Conservation (phyloP, 345 rosid species). For the Gynandropsis gynandra region DNA sequence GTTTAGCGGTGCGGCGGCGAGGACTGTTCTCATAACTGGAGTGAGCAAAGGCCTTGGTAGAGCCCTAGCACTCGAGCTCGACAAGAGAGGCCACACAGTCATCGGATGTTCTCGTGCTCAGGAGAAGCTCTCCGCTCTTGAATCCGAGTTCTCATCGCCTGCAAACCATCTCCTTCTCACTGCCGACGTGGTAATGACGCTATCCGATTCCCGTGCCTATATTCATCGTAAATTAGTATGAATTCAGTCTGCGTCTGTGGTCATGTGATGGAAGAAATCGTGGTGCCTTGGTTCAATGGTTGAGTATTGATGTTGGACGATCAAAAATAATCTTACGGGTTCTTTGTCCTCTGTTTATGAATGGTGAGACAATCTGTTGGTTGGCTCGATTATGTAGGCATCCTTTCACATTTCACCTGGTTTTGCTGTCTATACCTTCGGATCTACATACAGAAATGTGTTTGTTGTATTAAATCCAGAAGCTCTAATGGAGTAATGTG, state of each 20-base stretch:
- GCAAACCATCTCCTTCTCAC: slow-evolving; percentile 62
- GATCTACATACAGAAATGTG: neutral
- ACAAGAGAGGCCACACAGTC: slow-evolving; percentile 76
- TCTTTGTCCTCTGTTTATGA: neutral
- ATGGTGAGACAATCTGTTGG: neutral
- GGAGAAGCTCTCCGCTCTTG: slow-evolving; percentile 65
- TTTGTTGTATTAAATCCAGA: neutral
- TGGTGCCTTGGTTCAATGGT: neutral
- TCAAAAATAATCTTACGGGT: slow-evolving; percentile 2
- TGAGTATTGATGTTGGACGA: neutral
- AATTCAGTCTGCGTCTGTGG: slow-evolving; percentile 3
- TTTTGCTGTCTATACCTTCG: neutral
- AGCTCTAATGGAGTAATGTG: neutral
- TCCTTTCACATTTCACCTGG: too few species aligned
- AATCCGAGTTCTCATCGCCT: slow-evolving; percentile 45
- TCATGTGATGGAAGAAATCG: neutral
- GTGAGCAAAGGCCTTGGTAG: slow-evolving; percentile 82
- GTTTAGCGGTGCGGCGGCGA: slow-evolving; percentile 28
- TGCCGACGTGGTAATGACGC: slow-evolving; percentile 55
- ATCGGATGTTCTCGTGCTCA: slow-evolving; percentile 89
- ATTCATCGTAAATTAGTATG: neutral
- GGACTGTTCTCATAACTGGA: slow-evolving; percentile 70
- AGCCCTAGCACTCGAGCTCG: slow-evolving; percentile 82
- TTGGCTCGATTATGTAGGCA: neutral
- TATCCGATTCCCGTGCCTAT: neutral